Evolutionary conservation across 768 basidiomycete genomes (phyloP).

Genomic region (Tulasnella sp.): DNA sequence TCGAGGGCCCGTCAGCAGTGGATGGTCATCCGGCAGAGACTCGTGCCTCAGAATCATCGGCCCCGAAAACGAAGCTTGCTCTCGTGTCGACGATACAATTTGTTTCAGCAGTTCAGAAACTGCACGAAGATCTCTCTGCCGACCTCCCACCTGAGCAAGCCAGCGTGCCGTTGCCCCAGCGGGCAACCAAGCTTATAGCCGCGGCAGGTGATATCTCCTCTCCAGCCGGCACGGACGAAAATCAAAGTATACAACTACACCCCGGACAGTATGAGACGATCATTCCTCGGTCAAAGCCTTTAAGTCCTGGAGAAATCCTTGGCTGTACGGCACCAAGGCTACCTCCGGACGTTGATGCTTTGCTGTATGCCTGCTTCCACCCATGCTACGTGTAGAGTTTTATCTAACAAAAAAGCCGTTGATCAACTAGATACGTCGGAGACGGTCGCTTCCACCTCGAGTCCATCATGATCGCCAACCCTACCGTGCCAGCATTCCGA

Average conservation of each 20-base stretch:
- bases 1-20: background rate
- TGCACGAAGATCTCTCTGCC: constrained; percentile 70
- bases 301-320: constrained; percentile 94
- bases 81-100: constrained; percentile 98
- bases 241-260: background rate
- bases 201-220: background rate
- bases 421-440: constrained; percentile 74
- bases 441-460: constrained; percentile 98
- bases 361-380: constrained; percentile 60
- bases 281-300: constrained; percentile 83
- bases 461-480: constrained; percentile 99
- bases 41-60: background rate
- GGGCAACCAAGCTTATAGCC: background rate
- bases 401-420: background rate
- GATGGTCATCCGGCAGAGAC: background rate
- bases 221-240: background rate
- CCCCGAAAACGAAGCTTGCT: constrained; percentile 65
- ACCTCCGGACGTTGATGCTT: constrained; percentile 65
- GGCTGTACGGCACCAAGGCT: constrained; percentile 93
- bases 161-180: background rate
- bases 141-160: background rate
- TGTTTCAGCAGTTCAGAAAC: constrained; percentile 81
- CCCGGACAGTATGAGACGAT: constrained; percentile 54
- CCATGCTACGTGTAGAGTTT: background rate
- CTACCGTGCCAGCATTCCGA: constrained; percentile 86